Evolutionary conservation across 202 grass and related monocot species (phyloP), one percentile per base, ranked within the genome.

Genomic region (Musa balbisiana): DNA sequence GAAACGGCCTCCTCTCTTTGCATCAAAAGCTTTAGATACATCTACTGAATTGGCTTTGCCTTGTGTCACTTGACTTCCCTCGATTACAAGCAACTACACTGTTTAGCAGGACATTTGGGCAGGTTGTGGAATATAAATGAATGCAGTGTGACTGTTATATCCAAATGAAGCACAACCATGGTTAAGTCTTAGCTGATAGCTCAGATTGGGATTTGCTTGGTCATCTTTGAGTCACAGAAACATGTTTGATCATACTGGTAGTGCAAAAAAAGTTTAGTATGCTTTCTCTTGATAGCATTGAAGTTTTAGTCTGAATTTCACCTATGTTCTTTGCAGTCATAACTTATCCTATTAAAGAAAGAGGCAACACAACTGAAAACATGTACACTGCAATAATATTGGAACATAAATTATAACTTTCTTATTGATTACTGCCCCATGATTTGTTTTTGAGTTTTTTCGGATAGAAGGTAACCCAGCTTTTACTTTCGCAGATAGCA

Each of bases 401-500:
- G 14, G 55, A 17, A n/a, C n/a, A 9, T 60, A 60, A 60, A 60
- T 60, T 9, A n/a, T 60, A n/a, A 60, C 17, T 21, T n/a, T 60
- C 6, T n/a, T 60, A 6, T 60, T 16, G 56, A 60, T 60, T 19
- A n/a, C 16, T 14, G 4, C 33, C 56, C 56, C 5, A 60, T 60
- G 16, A 60, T 20, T 60, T 60, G 13, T 60, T n/a, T 60, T 19
- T 20, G 56, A 3, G 56, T 60, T 26, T 26, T 2, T 65, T 65
- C 62, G 16, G 24, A 14, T 33, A 15, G 6, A 67, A 29, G 15
- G 2, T 70, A 70, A 22, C 16, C 1, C 13, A 19, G 67, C 11
- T 81, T 80, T 43, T 43, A 43, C 73, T 76, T 87, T 83, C 83
- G 82, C 74, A 98, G 94, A 84, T 98, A 17, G 87, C 86, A 86